Conservation (phyloP, 2,329 filamentous ascomycete species). For the Corinectria fuckeliana region DNA sequence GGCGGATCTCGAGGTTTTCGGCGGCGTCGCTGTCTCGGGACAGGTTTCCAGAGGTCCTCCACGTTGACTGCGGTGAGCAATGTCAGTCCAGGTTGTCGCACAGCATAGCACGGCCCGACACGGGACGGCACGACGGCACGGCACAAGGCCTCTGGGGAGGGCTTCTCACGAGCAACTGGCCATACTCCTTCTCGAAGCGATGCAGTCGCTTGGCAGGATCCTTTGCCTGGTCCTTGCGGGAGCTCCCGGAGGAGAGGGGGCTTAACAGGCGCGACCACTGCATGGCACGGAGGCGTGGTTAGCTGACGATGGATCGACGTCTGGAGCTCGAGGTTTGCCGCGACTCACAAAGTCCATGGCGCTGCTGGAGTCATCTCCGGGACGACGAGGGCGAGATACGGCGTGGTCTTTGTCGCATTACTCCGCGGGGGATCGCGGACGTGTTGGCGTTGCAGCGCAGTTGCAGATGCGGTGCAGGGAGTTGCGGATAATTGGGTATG, state of each 20-base stretch:
- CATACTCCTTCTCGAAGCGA: constrained; percentile 72
- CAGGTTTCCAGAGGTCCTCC: constrained; percentile 67
- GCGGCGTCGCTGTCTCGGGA: constrained; percentile 66
- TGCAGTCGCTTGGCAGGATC: constrained; percentile 69
- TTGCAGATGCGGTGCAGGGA: constrained; percentile 2
- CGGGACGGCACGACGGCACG: background rate
- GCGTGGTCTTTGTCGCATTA: constrained; percentile 29
- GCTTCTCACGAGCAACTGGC: constrained; percentile 61
- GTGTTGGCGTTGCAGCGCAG: constrained; percentile 28
- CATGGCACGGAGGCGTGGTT: constrained; percentile 14
- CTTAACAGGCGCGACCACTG: constrained; percentile 74
- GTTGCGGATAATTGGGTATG: too few relatives aligned
- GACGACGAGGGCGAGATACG: constrained; percentile 21
- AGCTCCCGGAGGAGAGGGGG: constrained; percentile 62
- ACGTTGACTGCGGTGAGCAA: constrained; percentile 52
- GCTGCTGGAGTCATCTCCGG: constrained; percentile 54
- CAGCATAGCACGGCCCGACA: background rate
- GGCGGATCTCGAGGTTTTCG: constrained; percentile 66
- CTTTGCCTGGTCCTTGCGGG: constrained; percentile 65
- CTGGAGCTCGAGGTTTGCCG: background rate
- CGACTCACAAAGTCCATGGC: constrained; percentile 64
- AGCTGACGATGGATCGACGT: constrained; percentile 12
- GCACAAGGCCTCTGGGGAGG: background rate
- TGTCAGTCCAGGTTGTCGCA: constrained; percentile 7
- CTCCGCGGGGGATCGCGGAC: constrained; percentile 25